Percentiles rank a stretch among this genome's conserved stretches.
Conservation (phyloP, 345 rosid species). For the Eucalyptus caleyi region DNA sequence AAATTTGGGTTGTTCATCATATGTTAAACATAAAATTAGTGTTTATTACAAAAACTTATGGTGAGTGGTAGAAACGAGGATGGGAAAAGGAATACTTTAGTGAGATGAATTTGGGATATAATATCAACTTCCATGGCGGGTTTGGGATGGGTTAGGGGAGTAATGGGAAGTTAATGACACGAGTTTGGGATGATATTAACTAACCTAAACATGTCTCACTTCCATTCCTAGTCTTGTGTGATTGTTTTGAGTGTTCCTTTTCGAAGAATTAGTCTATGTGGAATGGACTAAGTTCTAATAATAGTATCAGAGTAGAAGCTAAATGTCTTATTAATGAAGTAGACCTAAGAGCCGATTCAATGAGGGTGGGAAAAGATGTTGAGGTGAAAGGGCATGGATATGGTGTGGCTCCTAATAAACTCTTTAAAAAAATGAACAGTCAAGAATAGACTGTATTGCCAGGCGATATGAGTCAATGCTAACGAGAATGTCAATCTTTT, state of each 20-base stretch:
- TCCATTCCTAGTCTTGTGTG: neutral
- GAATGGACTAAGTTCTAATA: neutral
- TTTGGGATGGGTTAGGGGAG: neutral
- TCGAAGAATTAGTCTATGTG: neutral
- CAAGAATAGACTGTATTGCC: neutral
- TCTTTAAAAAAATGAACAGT: accelerated
- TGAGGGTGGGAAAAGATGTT: neutral
- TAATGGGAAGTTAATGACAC: neutral
- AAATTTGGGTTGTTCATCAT: neutral
- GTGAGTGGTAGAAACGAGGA: neutral
- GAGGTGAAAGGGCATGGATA: neutral
- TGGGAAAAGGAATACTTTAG: neutral
- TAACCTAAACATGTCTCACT: neutral
- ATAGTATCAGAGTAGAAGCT: neutral
- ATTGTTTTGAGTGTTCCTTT: neutral
- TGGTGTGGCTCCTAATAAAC: neutral
- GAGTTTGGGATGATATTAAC: neutral
- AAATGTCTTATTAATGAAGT: neutral
- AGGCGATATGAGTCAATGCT: neutral
- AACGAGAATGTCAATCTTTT: neutral
- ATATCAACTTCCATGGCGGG: neutral
- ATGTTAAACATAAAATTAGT: neutral
- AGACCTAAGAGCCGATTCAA: neutral
- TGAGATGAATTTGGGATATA: neutral
- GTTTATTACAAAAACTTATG: neutral